Conservation (phyloP, 345 rosid species). For the Gossypium mustelinum region DNA sequence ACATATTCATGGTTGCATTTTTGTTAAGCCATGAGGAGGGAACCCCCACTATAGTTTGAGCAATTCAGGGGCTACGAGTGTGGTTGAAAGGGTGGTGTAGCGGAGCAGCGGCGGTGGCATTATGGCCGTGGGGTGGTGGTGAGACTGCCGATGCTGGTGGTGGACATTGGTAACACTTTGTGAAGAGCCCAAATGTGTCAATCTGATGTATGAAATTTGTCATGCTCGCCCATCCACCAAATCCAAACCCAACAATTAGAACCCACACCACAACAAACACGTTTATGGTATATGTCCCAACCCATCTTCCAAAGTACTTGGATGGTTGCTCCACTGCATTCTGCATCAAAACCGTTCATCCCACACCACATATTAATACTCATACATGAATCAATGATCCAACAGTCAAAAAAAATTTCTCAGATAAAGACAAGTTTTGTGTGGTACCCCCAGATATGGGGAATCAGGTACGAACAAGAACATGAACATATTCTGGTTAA, state of each 20-base stretch:
- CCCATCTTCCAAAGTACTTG: conserved; percentile 72
- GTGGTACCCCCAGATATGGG: conserved; percentile 4
- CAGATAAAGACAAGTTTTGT: conserved; percentile 2
- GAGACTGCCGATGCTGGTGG: conserved; percentile 29
- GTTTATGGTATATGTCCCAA: conserved; percentile 74
- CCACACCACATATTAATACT: background rate
- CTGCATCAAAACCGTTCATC: conserved; percentile 39
- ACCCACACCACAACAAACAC: conserved; percentile 90
- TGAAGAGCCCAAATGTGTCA: conserved; percentile 91
- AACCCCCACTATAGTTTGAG: background rate
- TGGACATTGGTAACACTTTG: conserved; percentile 94
- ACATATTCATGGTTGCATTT: background rate
- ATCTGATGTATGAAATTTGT: conserved; percentile 83
- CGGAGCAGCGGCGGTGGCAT: conserved; percentile 42
- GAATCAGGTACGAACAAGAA: conserved; percentile 11
- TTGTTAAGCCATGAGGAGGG: background rate
- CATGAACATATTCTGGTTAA: conserved; percentile 15
- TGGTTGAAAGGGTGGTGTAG: conserved; percentile 37
- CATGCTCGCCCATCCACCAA: conserved; percentile 97
- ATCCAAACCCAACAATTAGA: conserved; percentile 83
- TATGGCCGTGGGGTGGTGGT: conserved; percentile 23
- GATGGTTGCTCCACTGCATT: conserved; percentile 95
- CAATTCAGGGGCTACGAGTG: conserved; percentile 40
- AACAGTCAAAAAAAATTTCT: background rate
- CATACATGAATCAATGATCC: background rate